These are phyloP conservation scores for Cyberlindnera xylosilytica DNA, from an alignment of 805 yeast species.

Conservation along the genomic window DNA sequence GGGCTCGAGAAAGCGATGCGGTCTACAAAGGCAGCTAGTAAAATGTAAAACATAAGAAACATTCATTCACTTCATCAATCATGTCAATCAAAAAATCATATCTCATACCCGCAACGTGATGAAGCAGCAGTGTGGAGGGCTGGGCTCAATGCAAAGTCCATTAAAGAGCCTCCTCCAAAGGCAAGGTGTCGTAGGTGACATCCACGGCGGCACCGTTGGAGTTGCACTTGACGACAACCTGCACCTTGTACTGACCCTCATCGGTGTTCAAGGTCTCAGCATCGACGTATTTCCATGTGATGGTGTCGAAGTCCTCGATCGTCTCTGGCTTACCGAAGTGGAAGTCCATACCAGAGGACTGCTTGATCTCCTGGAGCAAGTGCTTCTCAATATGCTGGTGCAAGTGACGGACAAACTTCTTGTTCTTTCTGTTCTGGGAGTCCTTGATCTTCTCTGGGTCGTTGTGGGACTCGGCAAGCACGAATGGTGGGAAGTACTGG, in stretches of 20 bases:
- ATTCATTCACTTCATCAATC: slow-evolving; percentile 1
- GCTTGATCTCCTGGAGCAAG: slow-evolving; percentile 61
- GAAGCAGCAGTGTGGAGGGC: too few relatives aligned
- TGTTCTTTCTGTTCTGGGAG: slow-evolving; percentile 66
- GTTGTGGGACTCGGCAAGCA: slow-evolving; percentile 60
- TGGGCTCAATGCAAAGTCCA: not conserved
- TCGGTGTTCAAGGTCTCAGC: slow-evolving; percentile 38
- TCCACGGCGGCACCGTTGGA: slow-evolving; percentile 64
- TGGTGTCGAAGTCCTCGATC: slow-evolving; percentile 40
- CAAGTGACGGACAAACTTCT: slow-evolving; percentile 68
- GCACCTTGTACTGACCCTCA: slow-evolving; percentile 61
- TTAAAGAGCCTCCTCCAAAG: slow-evolving; percentile 10
- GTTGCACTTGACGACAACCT: slow-evolving; percentile 61
- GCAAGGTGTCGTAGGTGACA: slow-evolving; percentile 59
- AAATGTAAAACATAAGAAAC: not conserved
- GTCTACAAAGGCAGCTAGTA: too few relatives aligned
- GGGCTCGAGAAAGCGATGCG: too few relatives aligned
- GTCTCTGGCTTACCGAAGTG: slow-evolving; percentile 51
- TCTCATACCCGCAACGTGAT: not conserved
- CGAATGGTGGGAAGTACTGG: slow-evolving; percentile 71
- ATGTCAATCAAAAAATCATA: not conserved
- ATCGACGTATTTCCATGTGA: slow-evolving; percentile 65
- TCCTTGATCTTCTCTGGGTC: slow-evolving; percentile 71
- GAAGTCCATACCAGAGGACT: slow-evolving; percentile 53
- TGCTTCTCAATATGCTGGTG: slow-evolving; percentile 75